A percentile compares a stretch with the other conserved stretches of the same genome.
Evolutionary conservation across 805 yeast genomes (phyloP).

Genomic region (Saturnispora halmiae): DNA sequence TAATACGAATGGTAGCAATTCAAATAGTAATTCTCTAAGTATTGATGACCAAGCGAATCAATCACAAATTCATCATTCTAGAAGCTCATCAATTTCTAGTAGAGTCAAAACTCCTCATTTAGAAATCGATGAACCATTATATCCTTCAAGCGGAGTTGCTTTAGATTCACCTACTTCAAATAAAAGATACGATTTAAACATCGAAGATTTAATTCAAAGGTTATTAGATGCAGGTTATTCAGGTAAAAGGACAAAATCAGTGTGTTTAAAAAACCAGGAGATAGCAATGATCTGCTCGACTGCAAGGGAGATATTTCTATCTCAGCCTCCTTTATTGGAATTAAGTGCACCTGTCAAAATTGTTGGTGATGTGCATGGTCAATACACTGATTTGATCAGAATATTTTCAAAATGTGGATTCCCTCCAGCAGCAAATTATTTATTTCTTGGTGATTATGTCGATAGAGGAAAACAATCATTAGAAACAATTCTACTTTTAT

Average conservation of each 20-base stretch:
- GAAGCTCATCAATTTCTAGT: conserved; percentile 8
- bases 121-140: conserved; percentile 2
- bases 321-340: conserved; percentile 86
- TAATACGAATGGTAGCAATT: conserved; percentile 11
- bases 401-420: conserved; percentile 93
- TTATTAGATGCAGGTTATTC: conserved; percentile 92
- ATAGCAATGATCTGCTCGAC: conserved; percentile 77
- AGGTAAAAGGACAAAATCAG: conserved; percentile 83
- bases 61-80: conserved; percentile 6
- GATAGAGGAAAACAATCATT: conserved; percentile 95
- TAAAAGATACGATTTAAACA: conserved; percentile 30
- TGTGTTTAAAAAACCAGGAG: conserved; percentile 84
- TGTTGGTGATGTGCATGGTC: conserved; percentile 96
- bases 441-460: conserved; percentile 93
- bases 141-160: neutral
- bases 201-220: conserved; percentile 86
- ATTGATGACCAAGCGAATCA: conserved; percentile 9
- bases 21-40: conserved; percentile 8
- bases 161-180: neutral
- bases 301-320: conserved; percentile 80
- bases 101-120: conserved; percentile 12
- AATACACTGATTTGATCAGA: conserved; percentile 82
- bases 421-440: conserved; percentile 88
- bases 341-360: conserved; percentile 79
- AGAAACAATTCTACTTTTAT: conserved; percentile 78